These are phyloP conservation scores for Cercospora beticola DNA, from an alignment of 2,329 filamentous ascomycete species.

Conservation along the genomic window DNA sequence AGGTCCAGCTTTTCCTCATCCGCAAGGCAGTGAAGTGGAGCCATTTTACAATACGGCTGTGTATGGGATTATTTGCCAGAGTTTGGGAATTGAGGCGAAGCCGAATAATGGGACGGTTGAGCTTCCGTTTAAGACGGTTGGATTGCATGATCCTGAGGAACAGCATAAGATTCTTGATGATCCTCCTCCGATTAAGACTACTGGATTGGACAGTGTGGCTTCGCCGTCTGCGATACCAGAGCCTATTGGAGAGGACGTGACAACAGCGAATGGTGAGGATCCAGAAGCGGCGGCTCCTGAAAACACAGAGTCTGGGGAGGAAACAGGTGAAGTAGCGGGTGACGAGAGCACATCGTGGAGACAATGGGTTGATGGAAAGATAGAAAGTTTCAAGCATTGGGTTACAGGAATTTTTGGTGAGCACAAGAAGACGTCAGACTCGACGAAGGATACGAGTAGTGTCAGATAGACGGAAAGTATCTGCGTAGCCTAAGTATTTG, in stretches of 20 bases:
- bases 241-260: not conserved
- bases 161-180: constrained; percentile 27
- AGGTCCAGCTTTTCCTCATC: constrained; percentile 87
- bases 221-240: not conserved
- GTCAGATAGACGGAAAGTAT: not conserved
- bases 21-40: constrained; percentile 74
- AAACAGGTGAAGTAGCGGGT: not conserved
- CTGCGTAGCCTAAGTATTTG: not conserved
- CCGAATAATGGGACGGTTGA: constrained; percentile 87
- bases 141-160: constrained; percentile 51
- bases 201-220: not conserved
- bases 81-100: constrained; percentile 68
- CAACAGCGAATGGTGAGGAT: not conserved
- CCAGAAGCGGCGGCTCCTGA: not conserved
- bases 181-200: constrained; percentile 10
- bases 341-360: constrained; percentile 28
- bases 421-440: constrained; percentile 5
- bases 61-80: constrained; percentile 93
- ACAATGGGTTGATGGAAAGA: constrained; percentile 36
- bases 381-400: constrained; percentile 38
- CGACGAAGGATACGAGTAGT: not conserved
- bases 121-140: constrained; percentile 65
- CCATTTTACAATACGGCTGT: constrained; percentile 90
- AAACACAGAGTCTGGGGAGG: not conserved
- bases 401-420: constrained; percentile 29